These are phyloP conservation scores for Leptographium wingfieldii DNA, from an alignment of 2,329 filamentous ascomycete species.

Conservation along the genomic window DNA sequence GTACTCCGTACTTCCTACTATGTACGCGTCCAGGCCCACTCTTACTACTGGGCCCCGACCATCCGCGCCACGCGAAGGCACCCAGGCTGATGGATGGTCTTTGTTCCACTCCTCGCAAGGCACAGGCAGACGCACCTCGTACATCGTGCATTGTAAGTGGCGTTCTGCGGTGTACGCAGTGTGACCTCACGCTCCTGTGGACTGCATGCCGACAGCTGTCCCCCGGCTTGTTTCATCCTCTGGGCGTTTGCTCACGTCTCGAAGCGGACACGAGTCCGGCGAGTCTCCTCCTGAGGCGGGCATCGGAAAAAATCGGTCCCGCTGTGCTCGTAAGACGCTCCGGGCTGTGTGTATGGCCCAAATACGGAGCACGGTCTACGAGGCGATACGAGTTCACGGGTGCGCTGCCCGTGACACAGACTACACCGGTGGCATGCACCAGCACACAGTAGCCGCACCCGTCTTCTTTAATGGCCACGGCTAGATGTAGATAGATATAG, in stretches of 20 bases:
- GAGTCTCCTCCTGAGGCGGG: not conserved
- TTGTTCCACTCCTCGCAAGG: not conserved
- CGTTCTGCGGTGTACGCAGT: not conserved
- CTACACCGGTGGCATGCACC: slow-evolving; percentile 4
- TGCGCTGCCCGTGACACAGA: slow-evolving; percentile 9
- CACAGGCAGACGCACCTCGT: not conserved
- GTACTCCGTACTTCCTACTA: not conserved
- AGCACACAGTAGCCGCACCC: not conserved
- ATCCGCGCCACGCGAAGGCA: not conserved
- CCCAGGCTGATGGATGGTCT: not conserved
- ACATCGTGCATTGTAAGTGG: not conserved
- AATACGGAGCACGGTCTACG: not conserved
- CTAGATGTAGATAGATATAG: not conserved
- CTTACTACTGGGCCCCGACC: not conserved
- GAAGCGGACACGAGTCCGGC: not conserved
- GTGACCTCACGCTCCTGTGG: not conserved
- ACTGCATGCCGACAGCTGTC: not conserved
- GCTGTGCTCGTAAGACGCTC: not conserved
- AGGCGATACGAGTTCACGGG: not conserved
- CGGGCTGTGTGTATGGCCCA: not conserved
- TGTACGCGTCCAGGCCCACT: not conserved
- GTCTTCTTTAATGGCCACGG: too few relatives aligned
- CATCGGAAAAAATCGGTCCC: not conserved
- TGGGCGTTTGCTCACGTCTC: not conserved
- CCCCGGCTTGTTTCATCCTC: not conserved